phyloP scores from a whole-genome alignment of 139 green algal species.

The Dunaliella primolecta region DNA sequence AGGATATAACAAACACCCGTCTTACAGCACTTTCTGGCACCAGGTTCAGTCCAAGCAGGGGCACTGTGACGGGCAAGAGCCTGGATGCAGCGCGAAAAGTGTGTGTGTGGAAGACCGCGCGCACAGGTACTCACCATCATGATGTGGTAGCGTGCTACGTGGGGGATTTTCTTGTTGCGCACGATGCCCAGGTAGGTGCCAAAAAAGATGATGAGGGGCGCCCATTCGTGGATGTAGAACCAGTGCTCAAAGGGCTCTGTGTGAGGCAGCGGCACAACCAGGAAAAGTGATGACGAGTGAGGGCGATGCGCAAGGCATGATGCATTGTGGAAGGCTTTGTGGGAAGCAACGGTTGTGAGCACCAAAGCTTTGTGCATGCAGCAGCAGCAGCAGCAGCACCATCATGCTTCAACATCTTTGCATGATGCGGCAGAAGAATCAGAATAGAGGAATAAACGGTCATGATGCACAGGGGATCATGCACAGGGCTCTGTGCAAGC shows the following conservation, averaged over 20 bases:
- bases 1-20: too few species aligned
- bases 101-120: background rate
- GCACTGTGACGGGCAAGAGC: too few species aligned
- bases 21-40: too few species aligned
- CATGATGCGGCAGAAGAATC: too few species aligned
- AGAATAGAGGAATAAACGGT: too few species aligned
- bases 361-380: too few species aligned
- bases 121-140: constrained; percentile 49
- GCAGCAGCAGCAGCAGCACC: too few species aligned
- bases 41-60: too few species aligned
- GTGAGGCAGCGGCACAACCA: background rate
- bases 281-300: background rate
- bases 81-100: too few species aligned
- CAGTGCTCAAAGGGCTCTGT: constrained; percentile 66
- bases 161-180: constrained; percentile 62
- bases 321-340: background rate
- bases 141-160: constrained; percentile 62
- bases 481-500: too few species aligned
- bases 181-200: constrained; percentile 64
- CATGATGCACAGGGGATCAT: too few species aligned
- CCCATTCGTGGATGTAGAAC: constrained; percentile 68
- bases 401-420: too few species aligned
- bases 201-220: constrained; percentile 65
- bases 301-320: background rate
- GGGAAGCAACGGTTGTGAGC: background rate